Evolutionary conservation across 257 asterid species (phyloP).

Genomic region (Lycium barbarum): DNA sequence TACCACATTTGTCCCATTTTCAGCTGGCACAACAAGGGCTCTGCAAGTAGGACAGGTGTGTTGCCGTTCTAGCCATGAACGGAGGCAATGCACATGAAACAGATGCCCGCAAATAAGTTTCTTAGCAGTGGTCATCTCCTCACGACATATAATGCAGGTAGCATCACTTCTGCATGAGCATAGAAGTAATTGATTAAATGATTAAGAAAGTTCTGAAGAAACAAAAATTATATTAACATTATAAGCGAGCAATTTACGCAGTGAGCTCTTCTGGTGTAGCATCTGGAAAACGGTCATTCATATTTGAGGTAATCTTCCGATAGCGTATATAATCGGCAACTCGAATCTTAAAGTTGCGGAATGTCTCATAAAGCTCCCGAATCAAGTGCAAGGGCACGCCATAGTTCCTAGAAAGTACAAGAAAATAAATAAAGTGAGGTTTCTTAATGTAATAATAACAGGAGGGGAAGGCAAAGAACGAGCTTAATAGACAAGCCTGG

Average conservation of each 20-base stretch:
- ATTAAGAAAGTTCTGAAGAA: constrained; percentile 29
- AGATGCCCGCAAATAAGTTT: constrained; percentile 93
- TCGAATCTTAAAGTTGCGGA: constrained; percentile 87
- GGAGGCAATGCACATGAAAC: constrained; percentile 93
- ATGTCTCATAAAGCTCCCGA: constrained; percentile 95
- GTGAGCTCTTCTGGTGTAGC: constrained; percentile 92
- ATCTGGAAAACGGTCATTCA: constrained; percentile 96
- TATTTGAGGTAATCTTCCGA: constrained; percentile 89
- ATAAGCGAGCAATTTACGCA: constrained; percentile 54
- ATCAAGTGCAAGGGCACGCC: constrained; percentile 98
- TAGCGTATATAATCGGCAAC: constrained; percentile 93
- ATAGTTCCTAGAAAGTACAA: constrained; percentile 63
- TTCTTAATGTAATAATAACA: constrained; percentile 9
- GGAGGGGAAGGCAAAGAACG: neutral
- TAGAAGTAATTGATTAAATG: constrained; percentile 18
- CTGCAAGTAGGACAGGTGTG: constrained; percentile 97
- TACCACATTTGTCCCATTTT: constrained; percentile 57
- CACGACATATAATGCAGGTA: constrained; percentile 96
- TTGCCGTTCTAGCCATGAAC: constrained; percentile 96
- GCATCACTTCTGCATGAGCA: constrained; percentile 70
- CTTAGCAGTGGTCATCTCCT: constrained; percentile 96
- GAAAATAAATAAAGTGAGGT: neutral
- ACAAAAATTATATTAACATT: constrained; percentile 22
- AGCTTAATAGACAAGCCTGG: neutral
- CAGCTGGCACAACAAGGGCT: constrained; percentile 92